A percentile compares a stretch with the other conserved stretches of the same genome.
Conservation (phyloP, 2,329 filamentous ascomycete species). For the Botrytis pseudocinerea region DNA sequence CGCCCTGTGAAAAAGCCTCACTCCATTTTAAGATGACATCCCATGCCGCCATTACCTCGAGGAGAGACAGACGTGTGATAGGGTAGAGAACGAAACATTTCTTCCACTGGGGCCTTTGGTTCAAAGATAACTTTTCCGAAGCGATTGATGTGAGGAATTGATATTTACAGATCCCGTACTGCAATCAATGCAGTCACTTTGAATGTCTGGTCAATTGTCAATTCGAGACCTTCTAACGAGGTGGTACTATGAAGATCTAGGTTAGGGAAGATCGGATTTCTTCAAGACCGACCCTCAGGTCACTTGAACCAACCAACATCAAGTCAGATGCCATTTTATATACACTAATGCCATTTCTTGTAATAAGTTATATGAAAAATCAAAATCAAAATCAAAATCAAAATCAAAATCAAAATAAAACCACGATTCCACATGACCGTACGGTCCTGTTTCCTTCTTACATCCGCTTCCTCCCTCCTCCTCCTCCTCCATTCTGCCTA, state of each 20-base stretch:
- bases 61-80: neutral
- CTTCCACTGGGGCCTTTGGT: too few relatives aligned
- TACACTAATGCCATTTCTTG: too few relatives aligned
- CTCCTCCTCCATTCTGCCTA: neutral
- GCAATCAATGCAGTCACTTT: neutral
- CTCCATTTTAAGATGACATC: conserved; percentile 7
- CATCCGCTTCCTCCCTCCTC: neutral
- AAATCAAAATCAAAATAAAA: too few relatives aligned
- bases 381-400: too few relatives aligned
- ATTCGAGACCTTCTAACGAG: neutral
- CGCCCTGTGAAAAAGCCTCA: neutral
- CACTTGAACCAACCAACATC: neutral
- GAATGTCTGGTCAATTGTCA: neutral
- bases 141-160: too few relatives aligned
- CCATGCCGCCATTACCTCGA: conserved; percentile 2
- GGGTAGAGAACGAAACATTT: neutral
- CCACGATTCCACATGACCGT: too few relatives aligned
- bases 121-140: too few relatives aligned
- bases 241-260: neutral
- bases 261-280: neutral
- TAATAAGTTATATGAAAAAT: too few relatives aligned
- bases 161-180: too few relatives aligned
- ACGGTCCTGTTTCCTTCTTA: neutral
- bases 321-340: neutral
- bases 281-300: neutral